Conservation (phyloP, 441 rosid genomes). For the Brassica hybrid region DNA sequence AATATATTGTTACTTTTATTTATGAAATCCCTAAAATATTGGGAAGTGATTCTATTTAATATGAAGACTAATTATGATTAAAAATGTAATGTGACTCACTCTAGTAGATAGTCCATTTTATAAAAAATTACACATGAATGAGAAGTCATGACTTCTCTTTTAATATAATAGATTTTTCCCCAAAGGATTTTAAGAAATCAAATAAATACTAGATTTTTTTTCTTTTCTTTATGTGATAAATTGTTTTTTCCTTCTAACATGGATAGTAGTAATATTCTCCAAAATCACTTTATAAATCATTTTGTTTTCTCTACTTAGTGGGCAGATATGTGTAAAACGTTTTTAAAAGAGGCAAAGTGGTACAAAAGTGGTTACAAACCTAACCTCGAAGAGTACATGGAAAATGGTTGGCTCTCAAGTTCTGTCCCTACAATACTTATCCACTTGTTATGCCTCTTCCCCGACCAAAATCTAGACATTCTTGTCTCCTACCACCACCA, state of each 20-base stretch:
- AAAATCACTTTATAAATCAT: background rate
- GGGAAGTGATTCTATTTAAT: too few relatives aligned
- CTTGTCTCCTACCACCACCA: conserved; percentile 8
- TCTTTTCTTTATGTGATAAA: too few relatives aligned
- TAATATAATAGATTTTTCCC: too few relatives aligned
- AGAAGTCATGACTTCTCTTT: too few relatives aligned
- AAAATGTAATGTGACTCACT: too few relatives aligned
- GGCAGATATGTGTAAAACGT: conserved; percentile 39
- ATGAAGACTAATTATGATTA: too few relatives aligned
- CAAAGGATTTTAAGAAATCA: background rate
- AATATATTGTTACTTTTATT: too few relatives aligned
- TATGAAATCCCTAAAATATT: too few relatives aligned
- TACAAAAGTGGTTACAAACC: conserved; percentile 37
- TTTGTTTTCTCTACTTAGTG: conserved; percentile 33
- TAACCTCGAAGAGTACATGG: conserved; percentile 40
- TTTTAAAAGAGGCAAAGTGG: conserved; percentile 48
- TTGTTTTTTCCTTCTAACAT: too few relatives aligned
- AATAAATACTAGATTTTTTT: background rate
- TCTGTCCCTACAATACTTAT: conserved; percentile 33
- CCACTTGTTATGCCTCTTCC: conserved; percentile 27
- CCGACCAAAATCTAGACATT: conserved; percentile 7
- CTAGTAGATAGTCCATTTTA: too few relatives aligned
- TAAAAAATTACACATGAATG: too few relatives aligned
- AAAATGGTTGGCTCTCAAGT: conserved; percentile 45
- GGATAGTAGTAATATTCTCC: background rate